These are phyloP conservation scores for Tuber aestivum DNA, from an alignment of 495 filamentous ascomycete species.

Conservation along the genomic window DNA sequence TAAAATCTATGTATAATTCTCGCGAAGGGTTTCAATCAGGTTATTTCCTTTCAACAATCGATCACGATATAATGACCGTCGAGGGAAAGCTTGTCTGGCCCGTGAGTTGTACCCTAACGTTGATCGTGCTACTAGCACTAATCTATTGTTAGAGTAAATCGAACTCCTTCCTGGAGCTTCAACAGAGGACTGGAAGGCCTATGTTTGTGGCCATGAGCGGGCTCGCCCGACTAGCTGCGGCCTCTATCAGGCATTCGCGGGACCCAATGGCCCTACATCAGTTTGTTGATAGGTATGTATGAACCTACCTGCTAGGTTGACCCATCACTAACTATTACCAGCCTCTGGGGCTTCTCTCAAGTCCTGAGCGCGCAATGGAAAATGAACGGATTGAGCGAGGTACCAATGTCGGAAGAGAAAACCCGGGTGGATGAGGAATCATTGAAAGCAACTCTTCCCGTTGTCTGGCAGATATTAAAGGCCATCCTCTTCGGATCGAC, in stretches of 20 bases:
- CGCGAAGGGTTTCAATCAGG: conserved; percentile 74
- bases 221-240: conserved; percentile 67
- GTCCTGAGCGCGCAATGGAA: conserved; percentile 76
- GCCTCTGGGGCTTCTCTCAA: conserved; percentile 60
- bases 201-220: conserved; percentile 72
- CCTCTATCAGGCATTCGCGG: conserved; percentile 61
- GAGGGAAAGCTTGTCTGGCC: conserved; percentile 70
- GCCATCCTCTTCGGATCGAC: conserved; percentile 74
- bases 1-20: conserved; percentile 62
- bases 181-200: conserved; percentile 54
- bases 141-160: conserved; percentile 42
- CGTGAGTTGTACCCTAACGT: conserved; percentile 34
- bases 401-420: conserved; percentile 71
- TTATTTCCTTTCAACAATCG: conserved; percentile 71
- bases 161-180: conserved; percentile 48
- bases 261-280: conserved; percentile 58
- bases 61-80: conserved; percentile 63
- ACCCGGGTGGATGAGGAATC: conserved; percentile 65
- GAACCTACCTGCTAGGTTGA: not conserved
- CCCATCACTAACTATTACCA: conserved; percentile 9
- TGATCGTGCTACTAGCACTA: conserved; percentile 9
- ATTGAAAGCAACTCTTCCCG: conserved; percentile 60
- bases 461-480: conserved; percentile 75
- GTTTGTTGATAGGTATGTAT: conserved; percentile 55
- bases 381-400: conserved; percentile 71